A percentile compares a stretch with the other conserved stretches of the same genome.
These are phyloP conservation scores for Phytophthora brassicae DNA, from an alignment of 352 stramenopile species.

Conservation along the genomic window DNA sequence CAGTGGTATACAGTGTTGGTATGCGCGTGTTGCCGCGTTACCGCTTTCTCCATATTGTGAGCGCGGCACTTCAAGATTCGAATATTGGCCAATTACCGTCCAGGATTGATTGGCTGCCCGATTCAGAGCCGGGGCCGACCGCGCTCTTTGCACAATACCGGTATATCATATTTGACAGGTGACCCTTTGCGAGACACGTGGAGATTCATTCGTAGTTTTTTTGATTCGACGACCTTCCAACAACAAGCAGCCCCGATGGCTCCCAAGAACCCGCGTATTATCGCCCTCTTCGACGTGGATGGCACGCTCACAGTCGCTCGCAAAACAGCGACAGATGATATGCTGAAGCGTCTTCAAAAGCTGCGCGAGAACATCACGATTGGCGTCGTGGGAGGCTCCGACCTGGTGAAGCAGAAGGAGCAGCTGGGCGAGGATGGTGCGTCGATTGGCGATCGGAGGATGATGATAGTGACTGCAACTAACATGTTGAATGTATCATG, in stretches of 20 bases:
- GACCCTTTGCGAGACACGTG: not conserved
- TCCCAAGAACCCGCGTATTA: conserved; percentile 89
- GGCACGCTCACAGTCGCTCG: conserved; percentile 96
- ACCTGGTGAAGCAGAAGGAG: conserved; percentile 99
- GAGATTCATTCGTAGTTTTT: not conserved
- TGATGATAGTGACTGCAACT: not conserved
- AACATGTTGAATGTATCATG: not conserved
- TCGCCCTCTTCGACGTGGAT: conserved; percentile 99
- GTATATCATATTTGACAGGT: not conserved
- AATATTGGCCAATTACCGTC: too few relatives aligned
- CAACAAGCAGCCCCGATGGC: conserved; percentile 34
- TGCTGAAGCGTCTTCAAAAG: conserved; percentile 93
- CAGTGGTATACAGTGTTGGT: too few relatives aligned
- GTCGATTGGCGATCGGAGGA: not conserved
- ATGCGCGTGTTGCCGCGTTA: too few relatives aligned
- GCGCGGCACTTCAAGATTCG: too few relatives aligned
- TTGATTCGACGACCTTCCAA: not conserved
- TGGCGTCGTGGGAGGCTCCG: conserved; percentile 97
- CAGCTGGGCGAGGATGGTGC: conserved; percentile 94
- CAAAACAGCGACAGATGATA: conserved; percentile 89
- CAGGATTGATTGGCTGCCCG: too few relatives aligned
- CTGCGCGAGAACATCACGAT: conserved; percentile 95
- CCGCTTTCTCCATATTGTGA: too few relatives aligned
- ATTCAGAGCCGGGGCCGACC: too few relatives aligned
- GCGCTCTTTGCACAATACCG: too few relatives aligned